Evolutionary conservation across 139 green algal genomes (phyloP).

Genomic region (Coelastrella sp.): DNA sequence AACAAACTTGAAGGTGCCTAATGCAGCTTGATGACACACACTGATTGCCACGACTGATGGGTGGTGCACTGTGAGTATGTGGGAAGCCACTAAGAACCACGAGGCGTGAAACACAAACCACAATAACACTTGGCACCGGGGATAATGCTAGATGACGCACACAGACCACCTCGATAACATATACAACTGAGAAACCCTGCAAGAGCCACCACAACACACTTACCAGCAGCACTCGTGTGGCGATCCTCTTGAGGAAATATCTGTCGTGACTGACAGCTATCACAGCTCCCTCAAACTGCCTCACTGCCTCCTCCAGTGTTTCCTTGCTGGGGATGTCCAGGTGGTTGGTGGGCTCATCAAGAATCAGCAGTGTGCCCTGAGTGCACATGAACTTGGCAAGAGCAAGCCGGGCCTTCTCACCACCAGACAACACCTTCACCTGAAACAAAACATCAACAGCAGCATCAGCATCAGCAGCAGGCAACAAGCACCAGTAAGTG

Average conservation of each 20-base stretch:
- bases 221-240: conserved; percentile 89
- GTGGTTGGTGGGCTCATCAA: conserved; percentile 99
- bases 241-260: conserved; percentile 97
- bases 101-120: too few species aligned
- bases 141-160: too few species aligned
- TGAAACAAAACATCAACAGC: conserved; percentile 1
- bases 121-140: too few species aligned
- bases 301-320: conserved; percentile 95
- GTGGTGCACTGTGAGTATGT: too few species aligned
- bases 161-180: too few species aligned
- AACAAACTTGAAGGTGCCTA: too few species aligned
- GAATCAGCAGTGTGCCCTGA: conserved; percentile 86
- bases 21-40: too few species aligned
- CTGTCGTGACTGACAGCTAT: conserved; percentile 97
- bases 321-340: conserved; percentile 99
- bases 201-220: too few species aligned
- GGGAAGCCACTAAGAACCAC: too few species aligned
- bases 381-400: conserved; percentile 99
- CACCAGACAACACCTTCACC: conserved; percentile 67
- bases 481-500: too few species aligned
- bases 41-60: too few species aligned
- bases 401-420: conserved; percentile 90
- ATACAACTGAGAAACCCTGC: too few species aligned
- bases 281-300: conserved; percentile 91
- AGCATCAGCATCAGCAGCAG: background rate